Evolutionary conservation across 2,329 filamentous ascomycete species (phyloP), one percentile per base, ranked within the genome.

Genomic region (Beauveria sp.): DNA sequence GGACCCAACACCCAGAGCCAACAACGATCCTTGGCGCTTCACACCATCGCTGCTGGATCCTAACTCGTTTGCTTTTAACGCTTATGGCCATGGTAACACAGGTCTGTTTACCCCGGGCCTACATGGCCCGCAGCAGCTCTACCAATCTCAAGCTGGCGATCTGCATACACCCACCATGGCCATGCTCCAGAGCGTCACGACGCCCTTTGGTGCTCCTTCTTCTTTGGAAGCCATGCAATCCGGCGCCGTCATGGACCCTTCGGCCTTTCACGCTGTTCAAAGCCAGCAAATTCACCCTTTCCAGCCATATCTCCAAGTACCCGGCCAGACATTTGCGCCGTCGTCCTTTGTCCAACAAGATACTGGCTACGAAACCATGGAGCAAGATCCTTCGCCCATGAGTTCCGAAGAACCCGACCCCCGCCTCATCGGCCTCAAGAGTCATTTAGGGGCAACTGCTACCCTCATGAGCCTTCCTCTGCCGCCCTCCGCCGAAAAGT

Each of bases 31-130:
- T 68, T 95, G 93, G 87, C 85, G 89, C 66, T 92, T 96, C 70
- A 96, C 93, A 2, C 91, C 93, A 4, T 95, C 92, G 24, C 80
- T 96, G 62, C 83, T 98, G 71, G 93, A 98, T 71, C 87, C 91
- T 20, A 91, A 88, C 73, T 89, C 90, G 34, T 91, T 91, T 72
- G 85, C 86, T 26, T 97, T 96, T 75, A 82, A 86, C 63, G 82
- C 83, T 61, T 93, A 96, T 70, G 86, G 88, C 66, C 91, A 90
- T 74, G 89, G 93, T 66, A 84, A 88, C 51, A 84, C 89, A 18
- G 90, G 88, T 16, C 95, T 95, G 75, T 97, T 96, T 75, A 93
- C 91, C 8, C 90, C 93, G 2, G 96, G 91, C 1, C 89, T 91
- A 2, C 45, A 89, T 65, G 89, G 89, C 51, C 88, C 87, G 65